These are phyloP conservation scores for Botrytis sinoallii DNA, from an alignment of 2,329 filamentous ascomycete genomes.

Conservation along the genomic window DNA sequence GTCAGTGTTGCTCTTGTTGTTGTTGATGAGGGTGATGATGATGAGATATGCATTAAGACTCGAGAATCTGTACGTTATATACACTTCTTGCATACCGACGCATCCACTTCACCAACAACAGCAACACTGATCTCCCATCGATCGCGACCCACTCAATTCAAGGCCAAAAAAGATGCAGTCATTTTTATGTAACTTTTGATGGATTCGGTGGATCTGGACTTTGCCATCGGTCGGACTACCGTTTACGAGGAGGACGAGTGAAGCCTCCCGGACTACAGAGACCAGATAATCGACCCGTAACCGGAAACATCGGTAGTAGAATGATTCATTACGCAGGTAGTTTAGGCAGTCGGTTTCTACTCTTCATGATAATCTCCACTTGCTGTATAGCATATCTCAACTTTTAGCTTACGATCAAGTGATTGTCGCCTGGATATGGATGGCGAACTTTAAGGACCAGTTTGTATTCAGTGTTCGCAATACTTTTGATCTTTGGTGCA, in stretches of 20 bases:
- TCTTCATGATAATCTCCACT: fast-evolving
- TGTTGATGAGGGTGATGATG: neutral
- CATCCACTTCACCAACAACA: neutral
- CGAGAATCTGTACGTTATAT: neutral
- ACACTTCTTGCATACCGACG: neutral
- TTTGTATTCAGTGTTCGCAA: neutral
- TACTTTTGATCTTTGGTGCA: neutral
- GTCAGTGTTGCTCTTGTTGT: neutral
- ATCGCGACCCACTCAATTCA: neutral
- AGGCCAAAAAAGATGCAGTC: neutral
- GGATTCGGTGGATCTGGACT: neutral
- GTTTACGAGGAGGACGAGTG: neutral
- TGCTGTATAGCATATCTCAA: neutral
- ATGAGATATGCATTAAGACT: neutral
- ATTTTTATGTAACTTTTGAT: neutral
- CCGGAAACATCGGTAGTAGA: neutral
- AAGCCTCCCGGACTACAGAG: neutral
- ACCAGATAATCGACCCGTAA: neutral
- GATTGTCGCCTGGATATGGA: neutral
- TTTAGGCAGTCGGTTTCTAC: neutral
- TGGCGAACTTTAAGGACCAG: neutral
- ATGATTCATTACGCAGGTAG: neutral
- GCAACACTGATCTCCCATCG: neutral
- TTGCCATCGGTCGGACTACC: neutral
- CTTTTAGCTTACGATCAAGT: neutral